Evolutionary conservation across 441 rosid species (phyloP).

Genomic region (Populus tomentosa): DNA sequence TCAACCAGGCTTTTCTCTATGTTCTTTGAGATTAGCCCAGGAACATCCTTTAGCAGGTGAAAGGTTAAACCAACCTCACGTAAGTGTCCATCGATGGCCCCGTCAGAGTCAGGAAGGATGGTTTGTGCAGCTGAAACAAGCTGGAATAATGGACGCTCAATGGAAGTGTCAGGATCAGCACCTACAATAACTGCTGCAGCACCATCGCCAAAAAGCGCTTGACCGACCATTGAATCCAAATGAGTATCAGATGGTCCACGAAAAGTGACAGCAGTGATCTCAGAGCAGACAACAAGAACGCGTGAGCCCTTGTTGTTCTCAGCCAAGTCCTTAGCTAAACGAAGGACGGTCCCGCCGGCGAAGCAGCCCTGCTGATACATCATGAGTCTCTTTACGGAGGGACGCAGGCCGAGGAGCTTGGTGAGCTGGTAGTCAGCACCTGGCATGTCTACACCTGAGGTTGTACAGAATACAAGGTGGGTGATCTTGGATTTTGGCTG

Average conservation of each 20-base stretch:
- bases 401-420: slow-evolving; percentile 49
- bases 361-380: slow-evolving; percentile 58
- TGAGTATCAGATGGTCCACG: slow-evolving; percentile 49
- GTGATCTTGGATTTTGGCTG: slow-evolving; percentile 59
- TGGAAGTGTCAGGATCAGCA: slow-evolving; percentile 34
- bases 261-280: slow-evolving; percentile 46
- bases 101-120: slow-evolving; percentile 45
- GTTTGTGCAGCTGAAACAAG: slow-evolving; percentile 45
- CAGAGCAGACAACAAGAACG: slow-evolving; percentile 51
- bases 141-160: slow-evolving; percentile 43
- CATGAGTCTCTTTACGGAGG: slow-evolving; percentile 51
- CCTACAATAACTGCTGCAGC: slow-evolving; percentile 51
- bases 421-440: slow-evolving; percentile 54
- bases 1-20: slow-evolving; percentile 43
- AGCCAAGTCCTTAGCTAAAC: slow-evolving; percentile 52
- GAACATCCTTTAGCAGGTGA: slow-evolving; percentile 45
- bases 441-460: slow-evolving; percentile 57
- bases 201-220: slow-evolving; percentile 51
- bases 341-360: slow-evolving; percentile 54
- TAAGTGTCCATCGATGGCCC: slow-evolving; percentile 50
- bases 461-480: slow-evolving; percentile 54
- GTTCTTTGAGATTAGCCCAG: slow-evolving; percentile 46
- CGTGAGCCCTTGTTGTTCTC: slow-evolving; percentile 56
- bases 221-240: slow-evolving; percentile 51
- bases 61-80: slow-evolving; percentile 50